phyloP scores from a whole-genome alignment of 345 rosid genomes.

The Brassica incana region DNA sequence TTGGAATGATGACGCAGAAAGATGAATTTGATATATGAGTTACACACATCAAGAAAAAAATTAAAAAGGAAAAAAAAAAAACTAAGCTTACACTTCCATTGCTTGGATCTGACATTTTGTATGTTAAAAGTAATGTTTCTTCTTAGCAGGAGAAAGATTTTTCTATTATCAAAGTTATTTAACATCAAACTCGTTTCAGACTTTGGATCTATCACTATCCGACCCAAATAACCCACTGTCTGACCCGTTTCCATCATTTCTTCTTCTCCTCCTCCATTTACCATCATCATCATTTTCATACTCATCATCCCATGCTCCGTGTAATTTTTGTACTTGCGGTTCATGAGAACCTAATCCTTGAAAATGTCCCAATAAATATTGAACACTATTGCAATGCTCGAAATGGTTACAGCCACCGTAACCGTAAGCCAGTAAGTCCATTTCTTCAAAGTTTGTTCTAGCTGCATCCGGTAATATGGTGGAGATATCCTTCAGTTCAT shows the following conservation, averaged over 20 bases:
- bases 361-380: not conserved
- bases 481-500: not conserved
- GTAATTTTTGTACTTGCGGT: not conserved
- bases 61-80: not conserved
- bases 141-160: not conserved
- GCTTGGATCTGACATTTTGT: not conserved
- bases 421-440: not conserved
- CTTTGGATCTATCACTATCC: not conserved
- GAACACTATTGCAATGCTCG: not conserved
- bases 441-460: not conserved
- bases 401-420: not conserved
- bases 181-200: not conserved
- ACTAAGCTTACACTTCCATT: not conserved
- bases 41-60: not conserved
- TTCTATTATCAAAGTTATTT: not conserved
- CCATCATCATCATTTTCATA: not conserved
- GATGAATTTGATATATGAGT: not conserved
- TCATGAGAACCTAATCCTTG: not conserved
- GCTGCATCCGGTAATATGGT: not conserved
- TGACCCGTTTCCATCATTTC: not conserved
- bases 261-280: not conserved
- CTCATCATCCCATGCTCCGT: not conserved
- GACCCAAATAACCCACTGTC: not conserved
- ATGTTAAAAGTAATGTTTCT: not conserved
- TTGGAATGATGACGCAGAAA: not conserved